Evolutionary conservation across 2,329 filamentous ascomycete species (phyloP), one percentile per base, ranked within the genome.

Genomic region (Colletotrichum higginsianum): DNA sequence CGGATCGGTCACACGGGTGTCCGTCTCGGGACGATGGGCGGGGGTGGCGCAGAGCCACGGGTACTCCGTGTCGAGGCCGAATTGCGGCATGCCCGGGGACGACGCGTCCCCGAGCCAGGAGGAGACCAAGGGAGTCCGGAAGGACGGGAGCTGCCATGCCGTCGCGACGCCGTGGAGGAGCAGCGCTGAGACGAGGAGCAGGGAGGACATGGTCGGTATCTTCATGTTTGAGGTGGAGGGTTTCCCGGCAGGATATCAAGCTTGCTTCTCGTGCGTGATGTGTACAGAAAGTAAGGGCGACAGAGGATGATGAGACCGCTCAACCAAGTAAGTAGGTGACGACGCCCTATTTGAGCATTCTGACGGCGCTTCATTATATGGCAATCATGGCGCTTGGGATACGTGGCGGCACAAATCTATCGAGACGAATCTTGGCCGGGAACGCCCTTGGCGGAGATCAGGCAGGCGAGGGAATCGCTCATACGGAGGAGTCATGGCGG

Each of bases 31-130:
- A 53, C 60, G 23, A 3, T 66, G 52, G 30, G 15, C n/a, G 6
- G n/a, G 55, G 23, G 66, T 35, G 0, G 26, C 6, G 0, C 13
- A 4, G 30, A 66, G 23, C 67, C 67, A 70, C 0, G 61, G 53
- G 5, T 66, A 44, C 18, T 15, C 1, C 12, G 61, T 40, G 12
- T 61, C 61, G 40, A 66, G 61, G 9, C 66, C 26, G 61, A 70
- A 70, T 13, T 70, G 35, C 18, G 46, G 67, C 23, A 70, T 40
- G 53, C 1, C 46, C 2, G 8, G 38, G 3, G 35, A 26, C 23
- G 23, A 12, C 11, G 35, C 42, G 6, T n/a, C 23, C 38, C 56
- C 53, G 16, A 30, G 60, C 66, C 66, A 65, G 3, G 49, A 61
- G 23, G 66, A 38, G 2, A 57, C 4, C 18, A 64, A n/a, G 4